These are phyloP conservation scores for Vigna radiata DNA, from an alignment of 306 rosid genomes.

Conservation along the genomic window DNA sequence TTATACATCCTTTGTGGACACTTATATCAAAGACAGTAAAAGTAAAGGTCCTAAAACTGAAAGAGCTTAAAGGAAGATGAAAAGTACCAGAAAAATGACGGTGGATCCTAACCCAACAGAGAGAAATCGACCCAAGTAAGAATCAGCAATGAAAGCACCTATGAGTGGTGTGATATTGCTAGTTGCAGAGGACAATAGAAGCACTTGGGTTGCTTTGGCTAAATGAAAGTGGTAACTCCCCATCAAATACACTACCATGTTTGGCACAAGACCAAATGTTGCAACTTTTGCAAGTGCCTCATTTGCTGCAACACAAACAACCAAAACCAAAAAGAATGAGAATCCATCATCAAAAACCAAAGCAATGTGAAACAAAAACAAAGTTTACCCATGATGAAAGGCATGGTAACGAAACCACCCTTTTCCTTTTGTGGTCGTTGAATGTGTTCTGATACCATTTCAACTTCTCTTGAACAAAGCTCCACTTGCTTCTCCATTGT, in stretches of 20 bases:
- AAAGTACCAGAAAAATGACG: constrained; percentile 53
- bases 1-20: no score
- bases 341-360: background rate
- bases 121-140: constrained; percentile 70
- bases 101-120: constrained; percentile 62
- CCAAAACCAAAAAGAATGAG: constrained; percentile 1
- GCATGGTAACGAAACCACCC: constrained; percentile 75
- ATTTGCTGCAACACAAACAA: constrained; percentile 54
- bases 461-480: constrained; percentile 42
- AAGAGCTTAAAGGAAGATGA: no score
- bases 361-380: constrained; percentile 8
- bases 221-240: constrained; percentile 57
- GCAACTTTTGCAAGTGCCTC: constrained; percentile 73
- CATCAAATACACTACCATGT: constrained; percentile 69
- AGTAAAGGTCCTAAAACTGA: background rate
- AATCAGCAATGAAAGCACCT: constrained; percentile 74
- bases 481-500: constrained; percentile 46
- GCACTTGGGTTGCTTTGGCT: constrained; percentile 52
- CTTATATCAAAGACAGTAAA: no score
- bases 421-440: constrained; percentile 34
- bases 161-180: constrained; percentile 61
- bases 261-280: constrained; percentile 58
- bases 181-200: constrained; percentile 56
- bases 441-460: constrained; percentile 22
- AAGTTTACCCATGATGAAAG: constrained; percentile 66